Evolutionary conservation across 2,329 filamentous ascomycete species (phyloP).

Genomic region (Teratosphaeria gauchensis): DNA sequence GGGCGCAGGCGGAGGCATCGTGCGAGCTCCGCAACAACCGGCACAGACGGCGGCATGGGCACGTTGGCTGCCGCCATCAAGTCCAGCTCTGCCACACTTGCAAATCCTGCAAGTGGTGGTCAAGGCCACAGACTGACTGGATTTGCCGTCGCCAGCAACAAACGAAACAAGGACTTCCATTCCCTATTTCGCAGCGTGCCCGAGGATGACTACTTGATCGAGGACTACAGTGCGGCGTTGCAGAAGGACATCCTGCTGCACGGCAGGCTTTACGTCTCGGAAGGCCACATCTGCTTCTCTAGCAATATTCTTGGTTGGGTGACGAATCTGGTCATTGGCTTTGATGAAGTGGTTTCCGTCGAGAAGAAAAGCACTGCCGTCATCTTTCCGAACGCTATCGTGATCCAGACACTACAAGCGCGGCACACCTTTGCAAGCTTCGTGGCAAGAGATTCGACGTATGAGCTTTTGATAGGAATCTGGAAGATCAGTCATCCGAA

Average conservation of each 20-base stretch:
- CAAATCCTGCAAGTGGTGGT: conserved; percentile 48
- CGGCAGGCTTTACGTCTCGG: conserved; percentile 88
- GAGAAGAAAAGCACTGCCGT: conserved; percentile 95
- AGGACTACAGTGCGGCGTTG: conserved; percentile 94
- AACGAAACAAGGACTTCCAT: conserved; percentile 93
- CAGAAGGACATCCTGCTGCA: conserved; percentile 94
- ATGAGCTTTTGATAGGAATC: conserved; percentile 93
- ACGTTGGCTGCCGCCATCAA: conserved; percentile 64
- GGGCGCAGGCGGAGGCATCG: conserved; percentile 55
- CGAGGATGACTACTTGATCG: conserved; percentile 94
- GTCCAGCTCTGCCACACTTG: conserved; percentile 60
- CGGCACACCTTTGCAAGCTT: conserved; percentile 95
- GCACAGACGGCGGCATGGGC: conserved; percentile 49
- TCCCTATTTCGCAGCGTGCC: conserved; percentile 89
- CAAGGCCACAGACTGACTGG: conserved; percentile 73
- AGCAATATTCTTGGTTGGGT: conserved; percentile 99
- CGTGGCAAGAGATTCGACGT: conserved; percentile 87
- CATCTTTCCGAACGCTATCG: conserved; percentile 92
- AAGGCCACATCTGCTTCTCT: conserved; percentile 95
- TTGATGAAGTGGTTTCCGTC: conserved; percentile 93
- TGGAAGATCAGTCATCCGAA: conserved; percentile 96
- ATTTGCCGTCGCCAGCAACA: conserved; percentile 92
- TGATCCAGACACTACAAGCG: conserved; percentile 90
- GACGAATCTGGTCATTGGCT: conserved; percentile 93
- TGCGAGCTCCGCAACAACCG: conserved; percentile 62